Evolutionary conservation across 2,329 filamentous ascomycete species (phyloP).

Genomic region (Epichloe uncinata): DNA sequence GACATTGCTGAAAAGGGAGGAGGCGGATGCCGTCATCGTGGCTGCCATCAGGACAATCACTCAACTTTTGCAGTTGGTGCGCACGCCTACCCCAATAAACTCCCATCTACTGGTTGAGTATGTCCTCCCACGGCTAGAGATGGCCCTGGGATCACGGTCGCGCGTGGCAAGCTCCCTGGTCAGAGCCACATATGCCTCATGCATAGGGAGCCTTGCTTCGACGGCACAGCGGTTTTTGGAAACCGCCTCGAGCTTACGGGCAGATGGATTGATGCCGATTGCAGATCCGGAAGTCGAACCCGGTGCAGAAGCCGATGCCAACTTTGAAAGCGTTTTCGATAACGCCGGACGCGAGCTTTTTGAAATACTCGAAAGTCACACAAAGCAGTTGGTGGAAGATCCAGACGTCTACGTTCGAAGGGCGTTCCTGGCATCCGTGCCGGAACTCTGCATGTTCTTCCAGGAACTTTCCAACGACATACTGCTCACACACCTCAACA

Average conservation of each 20-base stretch:
- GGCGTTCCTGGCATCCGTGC: slow-evolving; percentile 83
- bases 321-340: slow-evolving; percentile 77
- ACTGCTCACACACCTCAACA: slow-evolving; percentile 91
- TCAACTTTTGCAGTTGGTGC: slow-evolving; percentile 76
- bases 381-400: slow-evolving; percentile 82
- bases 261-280: slow-evolving; percentile 67
- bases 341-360: slow-evolving; percentile 73
- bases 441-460: slow-evolving; percentile 89
- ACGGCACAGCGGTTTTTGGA: slow-evolving; percentile 79
- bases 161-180: slow-evolving; percentile 54
- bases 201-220: slow-evolving; percentile 74
- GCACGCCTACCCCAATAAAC: slow-evolving; percentile 70
- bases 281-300: slow-evolving; percentile 71
- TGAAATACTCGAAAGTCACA: slow-evolving; percentile 73
- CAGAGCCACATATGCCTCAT: slow-evolving; percentile 84
- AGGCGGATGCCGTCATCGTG: slow-evolving; percentile 71
- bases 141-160: slow-evolving; percentile 32
- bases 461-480: slow-evolving; percentile 88
- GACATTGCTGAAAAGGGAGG: slow-evolving; percentile 60
- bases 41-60: slow-evolving; percentile 77
- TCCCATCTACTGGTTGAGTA: slow-evolving; percentile 58
- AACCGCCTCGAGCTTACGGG: slow-evolving; percentile 75
- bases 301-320: slow-evolving; percentile 49
- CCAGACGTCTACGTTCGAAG: slow-evolving; percentile 72
- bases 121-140: slow-evolving; percentile 49